Evolutionary conservation across 768 basidiomycete genomes (phyloP).

Genomic region (Mycena belliarum): DNA sequence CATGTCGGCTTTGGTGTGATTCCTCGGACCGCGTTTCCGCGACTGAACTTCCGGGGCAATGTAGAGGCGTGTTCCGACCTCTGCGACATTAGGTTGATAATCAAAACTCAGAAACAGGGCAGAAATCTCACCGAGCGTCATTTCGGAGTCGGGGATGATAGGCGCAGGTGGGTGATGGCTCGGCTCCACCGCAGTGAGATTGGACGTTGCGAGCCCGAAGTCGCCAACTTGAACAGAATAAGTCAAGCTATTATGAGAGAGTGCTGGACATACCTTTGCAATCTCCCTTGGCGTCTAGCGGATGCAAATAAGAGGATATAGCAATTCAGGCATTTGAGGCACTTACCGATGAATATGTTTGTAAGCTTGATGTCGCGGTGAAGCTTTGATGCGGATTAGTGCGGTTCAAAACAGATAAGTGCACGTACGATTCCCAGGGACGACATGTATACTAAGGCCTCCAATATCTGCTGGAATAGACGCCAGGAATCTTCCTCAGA

Average conservation of each 20-base stretch:
- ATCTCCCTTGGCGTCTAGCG: slow-evolving; percentile 74
- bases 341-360: slow-evolving; percentile 89
- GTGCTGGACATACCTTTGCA: slow-evolving; percentile 62
- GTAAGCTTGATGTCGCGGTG: slow-evolving; percentile 91
- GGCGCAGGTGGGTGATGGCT: slow-evolving; percentile 41
- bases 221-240: slow-evolving; percentile 66
- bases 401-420: slow-evolving; percentile 27
- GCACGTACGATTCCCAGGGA: slow-evolving; percentile 78
- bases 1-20: slow-evolving; percentile 90
- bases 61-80: slow-evolving; percentile 89
- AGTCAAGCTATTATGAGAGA: neutral
- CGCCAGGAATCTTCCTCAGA: slow-evolving; percentile 87
- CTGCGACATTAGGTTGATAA: slow-evolving; percentile 33
- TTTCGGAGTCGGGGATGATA: slow-evolving; percentile 55
- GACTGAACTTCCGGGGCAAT: slow-evolving; percentile 90
- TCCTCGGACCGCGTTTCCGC: slow-evolving; percentile 60
- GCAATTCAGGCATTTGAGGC: no score
- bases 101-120: neutral
- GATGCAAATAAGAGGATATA: neutral
- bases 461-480: slow-evolving; percentile 85
- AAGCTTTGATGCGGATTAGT: slow-evolving; percentile 37
- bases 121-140: slow-evolving; percentile 75
- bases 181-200: slow-evolving; percentile 78
- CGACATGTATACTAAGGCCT: slow-evolving; percentile 89
- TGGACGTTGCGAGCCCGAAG: slow-evolving; percentile 88